Evolutionary conservation across 2,329 filamentous ascomycete species (phyloP), one percentile per base, ranked within the genome.

Genomic region (Neodidymelliopsis sp.): DNA sequence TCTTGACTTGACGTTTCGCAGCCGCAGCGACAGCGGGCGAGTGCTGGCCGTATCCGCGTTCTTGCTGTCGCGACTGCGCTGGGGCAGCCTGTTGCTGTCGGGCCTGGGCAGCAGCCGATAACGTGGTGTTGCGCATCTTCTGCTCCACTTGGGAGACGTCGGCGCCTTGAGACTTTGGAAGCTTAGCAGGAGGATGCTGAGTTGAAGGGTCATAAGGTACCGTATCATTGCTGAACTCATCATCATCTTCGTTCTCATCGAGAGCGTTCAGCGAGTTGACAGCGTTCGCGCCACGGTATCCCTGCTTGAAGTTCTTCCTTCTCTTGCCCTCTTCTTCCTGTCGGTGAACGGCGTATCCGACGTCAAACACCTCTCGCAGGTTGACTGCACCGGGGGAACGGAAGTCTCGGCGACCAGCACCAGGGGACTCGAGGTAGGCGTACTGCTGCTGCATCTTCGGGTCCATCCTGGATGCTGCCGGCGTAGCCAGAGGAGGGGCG

Each of bases 241-340:
- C 81, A 24, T 86, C 81, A 39, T 85, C 81, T 53, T 85, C 82
- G 49, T 81, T 79, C 67, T 87, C 84, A 56, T 87, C 84, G 5
- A 88, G 78, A 0, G 83, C 78, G 55, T 88, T 88, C 49, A 89
- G 78, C 7, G 79, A 80, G 59, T 80, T 86, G 56, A 96, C 83
- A 6, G 84, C 84, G 18, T 84, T 84, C 6, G 75, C 79, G 54
- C 86, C 75, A 65, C 87, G 71, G 77, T 88, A 79, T 63, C 88
- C 83, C 79, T 92, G 80, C 76, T 84, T 79, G 62, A 92, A 83
- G 67, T 95, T 90, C 74, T 95, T 96, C 57, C 91, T 85, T 43
- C 91, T 86, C 77, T 97, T 97, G 64, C 85, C 87, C 74, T 97
- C 94, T 71, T 99, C 94, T 74, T 97, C 94, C 73, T 97, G 91